Evolutionary conservation across 768 basidiomycete genomes (phyloP).

Genomic region (Royoungia palumana): DNA sequence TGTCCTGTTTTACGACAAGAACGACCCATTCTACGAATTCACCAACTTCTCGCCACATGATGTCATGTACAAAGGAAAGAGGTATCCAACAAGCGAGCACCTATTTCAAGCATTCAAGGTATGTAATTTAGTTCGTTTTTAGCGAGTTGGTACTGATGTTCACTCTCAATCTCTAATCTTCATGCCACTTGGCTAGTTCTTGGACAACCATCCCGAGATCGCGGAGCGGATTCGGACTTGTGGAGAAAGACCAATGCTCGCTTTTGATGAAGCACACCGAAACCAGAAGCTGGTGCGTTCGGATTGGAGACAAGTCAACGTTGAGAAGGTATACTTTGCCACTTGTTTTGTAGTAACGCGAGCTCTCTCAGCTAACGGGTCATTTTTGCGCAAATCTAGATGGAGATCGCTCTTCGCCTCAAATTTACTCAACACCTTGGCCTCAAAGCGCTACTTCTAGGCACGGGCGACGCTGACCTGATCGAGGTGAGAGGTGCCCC

Average conservation of each 20-base stretch:
- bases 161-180: neutral
- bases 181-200: conserved; percentile 42
- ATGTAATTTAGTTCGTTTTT: neutral
- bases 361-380: neutral
- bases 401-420: conserved; percentile 60
- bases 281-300: conserved; percentile 57
- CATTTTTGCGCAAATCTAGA: conserved; percentile 37
- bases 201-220: conserved; percentile 54
- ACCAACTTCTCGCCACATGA: conserved; percentile 72
- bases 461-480: conserved; percentile 63
- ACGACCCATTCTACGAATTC: conserved; percentile 64
- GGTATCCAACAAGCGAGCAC: conserved; percentile 74
- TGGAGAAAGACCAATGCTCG: conserved; percentile 58
- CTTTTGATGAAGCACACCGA: conserved; percentile 65
- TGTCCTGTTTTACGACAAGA: conserved; percentile 63
- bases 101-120: conserved; percentile 76
- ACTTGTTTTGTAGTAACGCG: neutral
- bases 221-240: conserved; percentile 69
- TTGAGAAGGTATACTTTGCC: conserved; percentile 47
- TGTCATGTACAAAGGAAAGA: conserved; percentile 57
- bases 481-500: conserved; percentile 51
- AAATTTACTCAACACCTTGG: conserved; percentile 72
- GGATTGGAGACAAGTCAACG: conserved; percentile 69
- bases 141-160: neutral
- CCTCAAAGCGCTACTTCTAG: conserved; percentile 56